phyloP scores from a whole-genome alignment of 1,139 yeast genomes.

The Yamadazyma jaroonii region DNA sequence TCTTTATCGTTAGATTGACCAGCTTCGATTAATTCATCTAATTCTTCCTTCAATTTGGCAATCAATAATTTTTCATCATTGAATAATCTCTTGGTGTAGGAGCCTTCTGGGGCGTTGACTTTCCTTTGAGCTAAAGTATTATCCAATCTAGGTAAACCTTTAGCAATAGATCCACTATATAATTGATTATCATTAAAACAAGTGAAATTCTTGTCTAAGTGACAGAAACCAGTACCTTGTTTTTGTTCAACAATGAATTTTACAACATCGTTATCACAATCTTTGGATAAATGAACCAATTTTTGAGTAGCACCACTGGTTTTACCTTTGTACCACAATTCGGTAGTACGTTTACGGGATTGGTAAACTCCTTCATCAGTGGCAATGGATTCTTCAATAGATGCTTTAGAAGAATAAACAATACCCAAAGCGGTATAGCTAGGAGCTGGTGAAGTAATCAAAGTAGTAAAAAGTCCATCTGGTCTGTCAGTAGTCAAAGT shows the following conservation, averaged over 20 bases:
- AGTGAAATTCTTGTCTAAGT: conserved; percentile 65
- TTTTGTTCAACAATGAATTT: conserved; percentile 79
- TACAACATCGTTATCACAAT: conserved; percentile 91
- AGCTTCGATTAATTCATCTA: conserved; percentile 93
- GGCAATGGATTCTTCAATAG: conserved; percentile 77
- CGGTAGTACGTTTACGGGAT: conserved; percentile 79
- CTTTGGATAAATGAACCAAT: conserved; percentile 62
- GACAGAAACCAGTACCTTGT: conserved; percentile 87
- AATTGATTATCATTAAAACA: conserved; percentile 61
- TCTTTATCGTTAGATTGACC: conserved; percentile 38
- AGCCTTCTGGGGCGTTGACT: conserved; percentile 76
- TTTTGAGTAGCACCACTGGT: conserved; percentile 93
- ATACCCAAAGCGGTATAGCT: conserved; percentile 68
- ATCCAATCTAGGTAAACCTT: conserved; percentile 67
- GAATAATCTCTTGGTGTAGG: conserved; percentile 87
- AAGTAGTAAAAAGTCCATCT: conserved; percentile 82
- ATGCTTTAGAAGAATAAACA: conserved; percentile 83
- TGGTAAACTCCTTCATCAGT: conserved; percentile 90
- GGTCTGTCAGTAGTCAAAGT: conserved; percentile 74
- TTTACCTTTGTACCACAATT: conserved; percentile 92
- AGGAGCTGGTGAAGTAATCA: conserved; percentile 68
- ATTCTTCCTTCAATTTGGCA: conserved; percentile 93
- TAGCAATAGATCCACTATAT: conserved; percentile 45
- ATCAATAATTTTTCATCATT: conserved; percentile 68
- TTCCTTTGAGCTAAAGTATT: conserved; percentile 55